Conservation (phyloP, 352 stramenopile species). For the Albugo laibachii region DNA sequence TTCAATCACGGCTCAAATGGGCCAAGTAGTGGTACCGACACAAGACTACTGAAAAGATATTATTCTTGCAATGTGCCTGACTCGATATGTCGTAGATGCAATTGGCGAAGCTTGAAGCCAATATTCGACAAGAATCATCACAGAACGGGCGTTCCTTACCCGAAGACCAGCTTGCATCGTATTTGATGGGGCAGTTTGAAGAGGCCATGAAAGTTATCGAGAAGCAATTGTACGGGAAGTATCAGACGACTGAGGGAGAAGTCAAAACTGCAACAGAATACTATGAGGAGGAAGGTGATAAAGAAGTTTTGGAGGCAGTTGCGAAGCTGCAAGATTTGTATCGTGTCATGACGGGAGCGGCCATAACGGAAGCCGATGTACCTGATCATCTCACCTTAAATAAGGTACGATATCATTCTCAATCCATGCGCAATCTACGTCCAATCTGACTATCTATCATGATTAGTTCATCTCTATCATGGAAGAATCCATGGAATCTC, state of each 20-base stretch:
- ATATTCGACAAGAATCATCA: slow-evolving; percentile 76
- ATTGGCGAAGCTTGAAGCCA: slow-evolving; percentile 69
- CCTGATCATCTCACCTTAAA: slow-evolving; percentile 58
- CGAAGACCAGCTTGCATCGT: slow-evolving; percentile 71
- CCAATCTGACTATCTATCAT: background rate
- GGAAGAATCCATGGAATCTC: slow-evolving; percentile 79
- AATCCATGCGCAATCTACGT: background rate
- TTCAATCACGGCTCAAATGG: slow-evolving; percentile 79
- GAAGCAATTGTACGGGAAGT: slow-evolving; percentile 76
- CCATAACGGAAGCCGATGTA: slow-evolving; percentile 66
- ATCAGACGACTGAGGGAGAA: slow-evolving; percentile 76
- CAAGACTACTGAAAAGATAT: background rate
- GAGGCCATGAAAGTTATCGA: slow-evolving; percentile 82
- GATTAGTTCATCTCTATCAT: slow-evolving; percentile 71
- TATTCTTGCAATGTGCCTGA: background rate
- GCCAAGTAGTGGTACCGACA: slow-evolving; percentile 57
- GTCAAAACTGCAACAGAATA: slow-evolving; percentile 75
- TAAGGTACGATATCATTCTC: slow-evolving; percentile 17
- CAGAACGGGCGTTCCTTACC: slow-evolving; percentile 61
- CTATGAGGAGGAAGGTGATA: slow-evolving; percentile 76
- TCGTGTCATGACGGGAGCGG: slow-evolving; percentile 69
- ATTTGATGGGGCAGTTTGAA: slow-evolving; percentile 80
- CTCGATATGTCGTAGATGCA: slow-evolving; percentile 29
- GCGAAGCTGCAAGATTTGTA: slow-evolving; percentile 77
- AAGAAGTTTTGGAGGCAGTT: slow-evolving; percentile 65